phyloP scores from a whole-genome alignment of 208 protist genomes.

The Leishmania tropica region DNA sequence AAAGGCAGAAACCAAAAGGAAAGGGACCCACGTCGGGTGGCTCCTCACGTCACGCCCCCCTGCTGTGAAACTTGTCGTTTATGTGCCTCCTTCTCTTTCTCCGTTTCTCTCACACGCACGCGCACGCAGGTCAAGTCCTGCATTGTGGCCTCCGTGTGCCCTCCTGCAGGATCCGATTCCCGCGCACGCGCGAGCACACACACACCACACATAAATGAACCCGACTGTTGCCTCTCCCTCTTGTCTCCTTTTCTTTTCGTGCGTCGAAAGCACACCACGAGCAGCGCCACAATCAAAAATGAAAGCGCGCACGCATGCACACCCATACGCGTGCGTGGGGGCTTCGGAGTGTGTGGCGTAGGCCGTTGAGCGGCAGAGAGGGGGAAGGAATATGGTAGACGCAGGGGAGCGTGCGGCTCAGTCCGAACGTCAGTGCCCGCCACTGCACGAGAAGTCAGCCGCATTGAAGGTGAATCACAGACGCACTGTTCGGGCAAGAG shows the following conservation, averaged over 20 bases:
- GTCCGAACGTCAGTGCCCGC: not conserved
- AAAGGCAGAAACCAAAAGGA: constrained; percentile 19
- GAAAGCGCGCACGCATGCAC: not conserved
- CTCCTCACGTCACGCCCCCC: not conserved
- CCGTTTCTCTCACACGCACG: not conserved
- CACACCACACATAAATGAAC: not conserved
- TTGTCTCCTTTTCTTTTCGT: not conserved
- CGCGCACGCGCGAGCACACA: not conserved
- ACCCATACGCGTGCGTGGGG: not conserved
- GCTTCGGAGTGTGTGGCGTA: not conserved
- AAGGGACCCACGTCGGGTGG: not conserved
- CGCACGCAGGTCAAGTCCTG: not conserved
- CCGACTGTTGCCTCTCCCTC: not conserved
- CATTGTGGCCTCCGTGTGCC: not conserved
- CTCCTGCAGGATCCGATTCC: not conserved
- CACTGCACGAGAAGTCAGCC: not conserved
- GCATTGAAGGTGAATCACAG: not conserved
- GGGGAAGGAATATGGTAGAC: not conserved
- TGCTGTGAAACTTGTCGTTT: not conserved
- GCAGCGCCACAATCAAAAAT: not conserved
- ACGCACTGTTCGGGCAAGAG: too few species aligned
- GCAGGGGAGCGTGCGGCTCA: not conserved
- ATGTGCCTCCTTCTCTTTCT: not conserved
- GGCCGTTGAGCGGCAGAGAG: not conserved
- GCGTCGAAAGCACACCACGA: not conserved